Conservation (phyloP, 495 filamentous ascomycete genomes). For the Collariella sp. region DNA sequence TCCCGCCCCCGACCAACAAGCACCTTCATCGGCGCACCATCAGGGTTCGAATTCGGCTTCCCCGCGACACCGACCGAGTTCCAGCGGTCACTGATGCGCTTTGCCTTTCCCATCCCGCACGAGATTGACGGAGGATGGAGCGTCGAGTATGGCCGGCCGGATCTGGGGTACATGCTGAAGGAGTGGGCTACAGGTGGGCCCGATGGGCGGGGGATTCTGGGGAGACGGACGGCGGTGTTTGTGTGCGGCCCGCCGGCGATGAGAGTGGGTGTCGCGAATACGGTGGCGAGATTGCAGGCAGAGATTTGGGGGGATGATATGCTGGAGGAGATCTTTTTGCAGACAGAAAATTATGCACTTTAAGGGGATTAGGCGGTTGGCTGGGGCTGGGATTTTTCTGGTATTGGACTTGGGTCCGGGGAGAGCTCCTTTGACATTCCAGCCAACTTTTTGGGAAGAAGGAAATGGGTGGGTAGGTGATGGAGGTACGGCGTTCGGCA, state of each 20-base stretch:
- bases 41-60: constrained; percentile 67
- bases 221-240: constrained; percentile 80
- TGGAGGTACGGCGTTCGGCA: background rate
- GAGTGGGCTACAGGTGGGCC: constrained; percentile 58
- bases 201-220: constrained; percentile 58
- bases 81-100: constrained; percentile 76
- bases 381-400: background rate
- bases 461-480: background rate
- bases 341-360: constrained; percentile 89
- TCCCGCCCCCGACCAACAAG: constrained; percentile 29
- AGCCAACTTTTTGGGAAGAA: background rate
- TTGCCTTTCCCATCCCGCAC: constrained; percentile 61
- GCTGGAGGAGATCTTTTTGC: constrained; percentile 86
- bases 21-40: constrained; percentile 38
- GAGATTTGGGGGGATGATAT: constrained; percentile 68
- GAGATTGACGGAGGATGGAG: constrained; percentile 75
- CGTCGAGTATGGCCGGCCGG: constrained; percentile 87
- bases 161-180: constrained; percentile 73
- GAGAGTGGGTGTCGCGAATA: constrained; percentile 75
- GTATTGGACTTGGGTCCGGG: too few species aligned
- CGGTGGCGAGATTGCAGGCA: constrained; percentile 73
- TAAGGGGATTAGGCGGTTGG: constrained; percentile 22
- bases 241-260: constrained; percentile 85
- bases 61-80: constrained; percentile 66
- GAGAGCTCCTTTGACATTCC: too few species aligned